A percentile compares a stretch with the other conserved stretches of the same genome.
Conservation (phyloP, 225 moss, liverwort and hornwort species). For the Neckera pumila region DNA sequence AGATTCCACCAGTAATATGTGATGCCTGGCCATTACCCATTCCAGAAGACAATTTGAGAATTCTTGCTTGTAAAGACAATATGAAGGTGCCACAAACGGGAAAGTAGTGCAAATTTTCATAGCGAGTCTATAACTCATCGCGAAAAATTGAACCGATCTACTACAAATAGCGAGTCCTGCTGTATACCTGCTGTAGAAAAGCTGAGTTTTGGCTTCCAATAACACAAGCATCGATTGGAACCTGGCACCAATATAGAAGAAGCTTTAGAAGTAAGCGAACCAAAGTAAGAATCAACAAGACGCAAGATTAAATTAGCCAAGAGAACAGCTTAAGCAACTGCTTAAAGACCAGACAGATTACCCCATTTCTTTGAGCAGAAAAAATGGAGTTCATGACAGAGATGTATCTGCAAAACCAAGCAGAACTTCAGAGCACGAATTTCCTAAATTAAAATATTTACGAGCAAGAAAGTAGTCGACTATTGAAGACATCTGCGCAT, state of each 20-base stretch:
- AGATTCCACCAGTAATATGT: slow-evolving; percentile 93
- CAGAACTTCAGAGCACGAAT: background rate
- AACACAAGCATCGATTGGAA: slow-evolving; percentile 92
- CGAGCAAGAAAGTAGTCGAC: background rate
- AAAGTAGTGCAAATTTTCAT: background rate
- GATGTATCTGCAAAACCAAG: slow-evolving; percentile 69
- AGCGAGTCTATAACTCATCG: background rate
- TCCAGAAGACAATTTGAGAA: background rate
- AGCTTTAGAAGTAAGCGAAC: background rate
- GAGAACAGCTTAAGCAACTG: background rate
- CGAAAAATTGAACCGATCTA: background rate
- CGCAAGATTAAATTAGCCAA: background rate
- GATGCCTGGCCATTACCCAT: slow-evolving; percentile 57
- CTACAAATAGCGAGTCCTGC: background rate
- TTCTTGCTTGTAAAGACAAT: background rate
- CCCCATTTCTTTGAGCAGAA: slow-evolving; percentile 85
- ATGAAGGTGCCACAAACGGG: background rate
- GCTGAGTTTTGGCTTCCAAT: slow-evolving; percentile 83
- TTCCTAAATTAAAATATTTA: background rate
- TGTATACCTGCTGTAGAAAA: slow-evolving; percentile 81
- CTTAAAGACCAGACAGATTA: slow-evolving; percentile 9
- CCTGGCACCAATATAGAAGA: slow-evolving; percentile 25
- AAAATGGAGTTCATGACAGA: slow-evolving; percentile 99
- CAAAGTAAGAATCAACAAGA: background rate
- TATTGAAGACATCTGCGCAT: background rate